phyloP scores from a whole-genome alignment of 257 asterid species.

The Primulina tabacum region DNA sequence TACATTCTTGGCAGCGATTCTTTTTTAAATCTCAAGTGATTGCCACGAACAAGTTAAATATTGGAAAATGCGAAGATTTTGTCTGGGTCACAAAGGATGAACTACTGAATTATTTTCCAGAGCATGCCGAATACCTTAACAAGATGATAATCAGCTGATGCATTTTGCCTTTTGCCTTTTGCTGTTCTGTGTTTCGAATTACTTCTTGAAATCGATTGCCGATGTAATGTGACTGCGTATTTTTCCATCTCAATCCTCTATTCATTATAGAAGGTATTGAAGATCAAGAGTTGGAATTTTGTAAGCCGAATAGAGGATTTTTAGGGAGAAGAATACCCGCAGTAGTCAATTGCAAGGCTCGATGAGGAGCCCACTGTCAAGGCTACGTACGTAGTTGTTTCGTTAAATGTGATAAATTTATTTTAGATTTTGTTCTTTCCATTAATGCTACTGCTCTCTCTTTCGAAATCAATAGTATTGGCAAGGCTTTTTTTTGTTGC shows the following conservation, averaged over 20 bases:
- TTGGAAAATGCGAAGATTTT: constrained; percentile 60
- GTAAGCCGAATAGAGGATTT: not conserved
- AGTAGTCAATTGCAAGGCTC: not conserved
- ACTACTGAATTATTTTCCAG: constrained; percentile 75
- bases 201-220: constrained; percentile 1
- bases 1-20: constrained; percentile 55
- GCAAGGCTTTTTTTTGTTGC: not conserved
- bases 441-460: not conserved
- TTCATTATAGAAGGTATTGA: not conserved
- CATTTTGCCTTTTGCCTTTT: not conserved
- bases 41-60: constrained; percentile 51
- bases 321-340: not conserved
- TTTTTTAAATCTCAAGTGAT: constrained; percentile 95
- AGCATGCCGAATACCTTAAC: constrained; percentile 68
- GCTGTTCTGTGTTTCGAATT: not conserved
- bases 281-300: not conserved
- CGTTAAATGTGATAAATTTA: too few relatives aligned
- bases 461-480: not conserved
- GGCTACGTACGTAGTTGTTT: constrained; percentile 3
- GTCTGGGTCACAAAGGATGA: constrained; percentile 92
- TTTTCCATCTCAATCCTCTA: not conserved
- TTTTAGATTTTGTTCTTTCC: too few relatives aligned
- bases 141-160: constrained; percentile 75
- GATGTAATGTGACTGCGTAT: not conserved
- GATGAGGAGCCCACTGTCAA: not conserved